Evolutionary conservation across 441 rosid genomes (phyloP).

Genomic region (Mallotus japonicus): DNA sequence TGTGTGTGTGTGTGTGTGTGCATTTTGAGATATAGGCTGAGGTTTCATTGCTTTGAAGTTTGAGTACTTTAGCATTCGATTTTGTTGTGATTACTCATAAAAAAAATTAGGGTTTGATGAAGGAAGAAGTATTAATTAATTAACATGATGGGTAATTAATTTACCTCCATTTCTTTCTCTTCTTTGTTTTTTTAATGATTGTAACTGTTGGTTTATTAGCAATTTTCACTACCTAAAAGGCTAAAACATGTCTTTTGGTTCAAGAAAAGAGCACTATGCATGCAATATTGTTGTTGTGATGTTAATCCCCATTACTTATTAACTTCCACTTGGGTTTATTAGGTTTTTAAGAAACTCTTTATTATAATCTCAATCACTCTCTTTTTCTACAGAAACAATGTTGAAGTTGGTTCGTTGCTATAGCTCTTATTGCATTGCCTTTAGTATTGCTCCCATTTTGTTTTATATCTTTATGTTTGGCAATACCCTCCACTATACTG

Average conservation of each 20-base stretch:
- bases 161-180: neutral
- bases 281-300: slow-evolving; percentile 8
- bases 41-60: slow-evolving; percentile 28
- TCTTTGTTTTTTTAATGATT: neutral
- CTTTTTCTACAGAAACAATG: neutral
- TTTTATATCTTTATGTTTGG: neutral
- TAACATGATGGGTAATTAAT: slow-evolving; percentile 11
- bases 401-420: neutral
- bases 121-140: neutral
- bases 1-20: slow-evolving; percentile 18
- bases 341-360: slow-evolving; percentile 1
- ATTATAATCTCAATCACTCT: neutral
- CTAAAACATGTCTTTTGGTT: neutral
- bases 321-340: slow-evolving; percentile 1
- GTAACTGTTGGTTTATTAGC: neutral
- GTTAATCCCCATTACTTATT: neutral
- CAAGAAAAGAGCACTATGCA: slow-evolving; percentile 2
- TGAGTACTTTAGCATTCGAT: slow-evolving; percentile 23
- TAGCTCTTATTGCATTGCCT: neutral
- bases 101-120: slow-evolving; percentile 33
- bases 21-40: slow-evolving; percentile 20
- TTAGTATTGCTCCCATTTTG: neutral
- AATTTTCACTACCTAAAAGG: slow-evolving; percentile 2
- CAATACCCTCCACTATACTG: neutral
- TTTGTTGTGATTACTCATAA: slow-evolving; percentile 24